phyloP scores from a whole-genome alignment of 2,329 filamentous ascomycete genomes.

The Parascedosporium putredinis region DNA sequence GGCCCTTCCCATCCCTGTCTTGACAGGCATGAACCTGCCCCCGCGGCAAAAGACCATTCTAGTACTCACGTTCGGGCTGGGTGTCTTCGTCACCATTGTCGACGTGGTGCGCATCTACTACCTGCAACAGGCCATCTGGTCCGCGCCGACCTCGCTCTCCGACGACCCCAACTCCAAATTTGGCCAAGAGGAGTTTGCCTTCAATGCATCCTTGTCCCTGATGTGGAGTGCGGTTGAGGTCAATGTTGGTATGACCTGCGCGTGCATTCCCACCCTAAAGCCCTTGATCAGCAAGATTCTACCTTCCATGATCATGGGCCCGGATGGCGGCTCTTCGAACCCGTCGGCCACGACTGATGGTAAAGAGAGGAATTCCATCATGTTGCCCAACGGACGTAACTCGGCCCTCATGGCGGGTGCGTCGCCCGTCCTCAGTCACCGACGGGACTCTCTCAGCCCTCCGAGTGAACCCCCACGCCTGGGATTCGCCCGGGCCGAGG shows the following conservation, averaged over 20 bases:
- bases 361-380: not conserved
- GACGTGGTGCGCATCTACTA: slow-evolving; percentile 88
- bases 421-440: not conserved
- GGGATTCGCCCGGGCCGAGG: not conserved
- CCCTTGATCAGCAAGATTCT: slow-evolving; percentile 62
- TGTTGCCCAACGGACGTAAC: not conserved
- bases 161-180: slow-evolving; percentile 33
- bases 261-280: slow-evolving; percentile 86
- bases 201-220: slow-evolving; percentile 73
- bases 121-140: slow-evolving; percentile 59
- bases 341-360: not conserved
- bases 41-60: slow-evolving; percentile 80
- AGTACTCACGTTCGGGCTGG: slow-evolving; percentile 74
- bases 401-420: not conserved
- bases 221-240: slow-evolving; percentile 95
- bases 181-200: slow-evolving; percentile 46
- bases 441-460: not conserved
- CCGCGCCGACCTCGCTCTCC: slow-evolving; percentile 26
- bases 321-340: slow-evolving; percentile 14
- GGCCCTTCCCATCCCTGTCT: slow-evolving; percentile 75
- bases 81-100: slow-evolving; percentile 77
- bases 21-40: slow-evolving; percentile 78
- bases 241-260: slow-evolving; percentile 81
- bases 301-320: slow-evolving; percentile 45
- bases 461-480: not conserved